Conservation (phyloP, 176 grass and related monocot species). For the Musa beccarii region DNA sequence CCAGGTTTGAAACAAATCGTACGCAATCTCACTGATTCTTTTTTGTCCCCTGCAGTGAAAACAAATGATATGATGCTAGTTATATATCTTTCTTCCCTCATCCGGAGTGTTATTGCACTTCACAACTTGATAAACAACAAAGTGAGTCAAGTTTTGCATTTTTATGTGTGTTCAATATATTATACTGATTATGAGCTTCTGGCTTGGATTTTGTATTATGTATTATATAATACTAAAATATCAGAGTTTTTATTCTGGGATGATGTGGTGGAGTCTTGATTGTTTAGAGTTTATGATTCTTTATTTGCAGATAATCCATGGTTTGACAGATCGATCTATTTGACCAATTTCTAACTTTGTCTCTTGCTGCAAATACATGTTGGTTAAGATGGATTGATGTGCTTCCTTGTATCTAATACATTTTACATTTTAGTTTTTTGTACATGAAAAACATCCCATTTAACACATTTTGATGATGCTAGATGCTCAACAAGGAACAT, state of each 20-base stretch:
- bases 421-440: background rate
- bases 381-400: background rate
- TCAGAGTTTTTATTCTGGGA: no score
- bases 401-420: background rate
- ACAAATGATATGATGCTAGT: constrained; percentile 99
- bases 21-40: background rate
- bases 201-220: background rate
- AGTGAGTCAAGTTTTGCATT: constrained; percentile 21
- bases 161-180: background rate
- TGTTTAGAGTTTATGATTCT: no score
- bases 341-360: no score
- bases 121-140: constrained; percentile 99
- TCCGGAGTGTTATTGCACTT: constrained; percentile 85
- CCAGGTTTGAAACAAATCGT: no score
- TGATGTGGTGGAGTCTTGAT: no score
- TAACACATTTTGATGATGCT: constrained; percentile 2
- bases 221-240: background rate
- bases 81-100: constrained; percentile 85
- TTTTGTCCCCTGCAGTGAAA: constrained; percentile 56
- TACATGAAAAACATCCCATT: background rate
- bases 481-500: constrained; percentile 95
- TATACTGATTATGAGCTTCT: background rate
- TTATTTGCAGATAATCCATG: no score
- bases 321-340: no score
- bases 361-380: no score